Evolutionary conservation across 805 yeast species (phyloP), one percentile per base, ranked within the genome.

Genomic region (Metschnikowia cerradonensis): DNA sequence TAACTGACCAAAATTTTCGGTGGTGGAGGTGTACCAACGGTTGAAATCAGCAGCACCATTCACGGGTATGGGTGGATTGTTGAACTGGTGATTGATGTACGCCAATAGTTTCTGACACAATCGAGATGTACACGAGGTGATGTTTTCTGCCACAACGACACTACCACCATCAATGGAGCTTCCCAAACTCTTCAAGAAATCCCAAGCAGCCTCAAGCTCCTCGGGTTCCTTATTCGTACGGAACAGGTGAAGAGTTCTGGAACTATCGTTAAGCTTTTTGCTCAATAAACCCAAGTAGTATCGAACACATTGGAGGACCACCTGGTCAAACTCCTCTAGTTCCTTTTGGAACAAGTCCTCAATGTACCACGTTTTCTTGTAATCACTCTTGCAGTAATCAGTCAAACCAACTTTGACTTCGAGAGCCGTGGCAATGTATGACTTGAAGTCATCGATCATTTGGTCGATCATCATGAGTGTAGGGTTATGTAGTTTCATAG

Each of bases 381-480:
- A 57, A 49, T 73, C 77, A 0, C 87, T 81, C 34, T 68, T 78
- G 56, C 81, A 76, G 58, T 82, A 85, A 44, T 80, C 84, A 26
- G 76, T 68, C 43, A 86, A 78, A 0, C 89, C 82, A 51, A 80
- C 81, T 63, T 90, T 84, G 46, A 90, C 80, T 56, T 82, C 86
- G 15, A 89, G 75, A 0, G 96, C 91, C 33, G 90, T 72, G 44
- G 80, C 78, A 50, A 92, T 80, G 63, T 89, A 90, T 2, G 84
- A 78, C 57, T 84, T 84, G 64, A 92, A 86, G 64, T 90, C 96
- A 42, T 82, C 90, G 53, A 92, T 80, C 79, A 90, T 86, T 68
- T 92, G 97, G 67, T 94, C 99, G 58, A 94, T 88, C 84, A 90
- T 88, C 90, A 90, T 87, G 83, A 91, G 81, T 0, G 97, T 90